Base-by-base conservation (phyloP, 768 basidiomycete genomes). In the Lactarius hengduanensis region DNA sequence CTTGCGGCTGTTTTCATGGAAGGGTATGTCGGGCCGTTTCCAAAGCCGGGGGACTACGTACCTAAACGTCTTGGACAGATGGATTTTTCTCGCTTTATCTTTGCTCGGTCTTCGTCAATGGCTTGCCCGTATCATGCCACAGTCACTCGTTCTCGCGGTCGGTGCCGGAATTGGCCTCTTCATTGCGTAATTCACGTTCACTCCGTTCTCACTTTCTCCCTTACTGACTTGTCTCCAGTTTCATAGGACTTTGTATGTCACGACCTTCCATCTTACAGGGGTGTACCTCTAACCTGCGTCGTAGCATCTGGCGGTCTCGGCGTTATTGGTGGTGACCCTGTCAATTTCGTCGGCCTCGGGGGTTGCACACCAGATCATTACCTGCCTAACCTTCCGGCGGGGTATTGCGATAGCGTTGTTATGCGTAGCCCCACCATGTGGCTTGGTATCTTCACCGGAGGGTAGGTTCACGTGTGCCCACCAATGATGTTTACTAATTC, bases 161-260 rank as follows among this genome's bases (percentile, higher is more conserved):
- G 93, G 92, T 53, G 86, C 90, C 43, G 93, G 92, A 65, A 94
- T 95, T 72, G 93, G 93, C 66, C 76, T 95, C 20, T 95, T 91
- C 77, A 91, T 95, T 69, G 91, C 92, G 82, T 91, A 71, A 72
- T 86, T 83, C 32, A 53, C 61, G 61, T 65, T 65, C 47, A 2
- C 22, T 53, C 20, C 54, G 13, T 62, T 22, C 54, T 55, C 43
- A 4, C 26, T 11, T 22, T 57, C 53, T 18, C 8, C 26, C 30
- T 36, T 34, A 26, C 13, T 40, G 13, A 45, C 28, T 8, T 16
- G 13, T 57, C 58, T 66, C 69, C 73, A 88, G 87, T 22, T 89
- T 92, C 71, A 88, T 93, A 45, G 91, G 91, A 60, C 77, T 93
- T 63, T 86, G 88, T 89, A 74, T 72, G 80, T 72, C 6, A 22